Base-by-base conservation (phyloP, 192 early-diverging fungal genomes). In the Gigaspora rosea region DNA sequence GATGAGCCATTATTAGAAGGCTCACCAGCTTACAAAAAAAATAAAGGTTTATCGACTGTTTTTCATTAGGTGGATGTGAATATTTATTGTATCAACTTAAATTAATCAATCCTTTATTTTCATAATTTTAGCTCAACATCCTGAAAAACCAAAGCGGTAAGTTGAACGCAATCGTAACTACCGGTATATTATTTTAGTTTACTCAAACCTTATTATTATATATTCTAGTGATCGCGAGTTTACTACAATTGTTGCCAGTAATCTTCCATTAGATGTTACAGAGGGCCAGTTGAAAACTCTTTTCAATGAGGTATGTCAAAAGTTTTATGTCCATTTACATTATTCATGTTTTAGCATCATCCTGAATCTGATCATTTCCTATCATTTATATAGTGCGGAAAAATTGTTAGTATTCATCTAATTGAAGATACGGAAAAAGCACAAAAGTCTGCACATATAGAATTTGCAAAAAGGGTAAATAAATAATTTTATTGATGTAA, bases 231-330 rank as follows among this genome's bases (percentile, higher is more conserved):
- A 71, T 20, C 48, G 69, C 32, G 69, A 71, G 18, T 54, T 52
- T 54, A 36, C 69, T 7, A 71, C 69, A 27, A n/a, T 71, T 12
- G 50, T 52, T 54, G 48, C 51, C 12, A 15, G 20, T 4, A 71
- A 71, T 71, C 35, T 71, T 3, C 69, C 69, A 33, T 6, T 33
- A n/a, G 22, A 18, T 52, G 33, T 54, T 35, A 71, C 32, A 13
- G 69, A 71, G 51, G 69, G 69, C 3, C 33, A 71, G 51, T 71
- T 71, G n/a, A 71, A 71, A 54, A 27, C 9, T 11, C 13, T 71
- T 18, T 71, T 71, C 22, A n/a, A 71, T 54, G 51, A 52, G 27
- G 63, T 65, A 36, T 36, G 12, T 65, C 3, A 8, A 22, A 18
- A 36, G 32, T 46, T 36, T n/a, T 16, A 16, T 36, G 16, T n/a